Base-by-base conservation (phyloP, 2,329 filamentous ascomycete species). In the Aotearoamyces nothofagi region DNA sequence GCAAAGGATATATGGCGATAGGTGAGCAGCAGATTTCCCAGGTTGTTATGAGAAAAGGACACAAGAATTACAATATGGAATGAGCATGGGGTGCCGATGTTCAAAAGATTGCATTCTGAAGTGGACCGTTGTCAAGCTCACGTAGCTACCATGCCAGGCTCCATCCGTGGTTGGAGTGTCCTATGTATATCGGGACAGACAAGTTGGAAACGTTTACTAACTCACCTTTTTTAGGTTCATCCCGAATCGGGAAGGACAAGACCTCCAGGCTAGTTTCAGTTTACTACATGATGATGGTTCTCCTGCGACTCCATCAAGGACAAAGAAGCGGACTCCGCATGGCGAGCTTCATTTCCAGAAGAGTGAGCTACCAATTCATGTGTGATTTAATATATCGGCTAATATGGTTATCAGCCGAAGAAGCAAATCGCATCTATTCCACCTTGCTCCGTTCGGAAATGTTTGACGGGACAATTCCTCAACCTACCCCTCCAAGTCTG, bases 301-400 rank as follows among this genome's bases (percentile, higher is more conserved):
- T 12, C 90, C 90, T 12, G 80, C 87, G 9, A 93, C 86, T 2
- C 83, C 87, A 1, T 87, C 84, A 4, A 81, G 76, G 49, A 69
- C 78, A 34, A 83, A 82, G 56, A 86, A 80, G 57, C 77, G 86
- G 24, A 77, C 78, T 13, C 81, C 83, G 7, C 80, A 92, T 49
- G 81, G 81, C 29, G 90, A 94, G 53, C 67, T 94, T 37, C 79
- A 96, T 51, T 94, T 92, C 40, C 90, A 98, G 51, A 86, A 75
- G 54, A 90, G 84, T 87, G 61, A 47, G 75, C 53, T 15, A 26
- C 5, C 28, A 13, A 4, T 15, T 16, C 22, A 17, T 36, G 72
- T 7, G 12, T 24, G 19, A 14, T 3, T 14, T 24, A 25, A 17
- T 11, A 16, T 16, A 15, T 14, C n/a, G 11, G 15, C 13, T 33